Conservation (phyloP, 2,329 filamentous ascomycete genomes). For the Calycina herbarum region DNA sequence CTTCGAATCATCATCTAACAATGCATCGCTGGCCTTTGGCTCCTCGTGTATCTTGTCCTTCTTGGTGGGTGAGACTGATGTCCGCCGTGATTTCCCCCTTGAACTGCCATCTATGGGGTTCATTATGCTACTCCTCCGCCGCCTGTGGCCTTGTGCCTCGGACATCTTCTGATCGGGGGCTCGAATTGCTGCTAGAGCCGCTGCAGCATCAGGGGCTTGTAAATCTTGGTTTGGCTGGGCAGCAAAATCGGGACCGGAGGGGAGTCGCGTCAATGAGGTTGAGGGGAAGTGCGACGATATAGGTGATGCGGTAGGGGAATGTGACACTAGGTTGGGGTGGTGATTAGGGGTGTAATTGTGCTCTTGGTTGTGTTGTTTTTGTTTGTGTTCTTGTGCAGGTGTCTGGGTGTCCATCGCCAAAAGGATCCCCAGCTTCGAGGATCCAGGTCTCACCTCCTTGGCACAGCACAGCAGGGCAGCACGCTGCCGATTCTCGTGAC, state of each 20-base stretch:
- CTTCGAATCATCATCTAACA: constrained; percentile 31
- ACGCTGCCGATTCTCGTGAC: not conserved
- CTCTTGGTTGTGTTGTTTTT: not conserved
- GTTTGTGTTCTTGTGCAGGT: not conserved
- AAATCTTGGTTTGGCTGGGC: constrained; percentile 21
- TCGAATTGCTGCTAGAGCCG: constrained; percentile 25
- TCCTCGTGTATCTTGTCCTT: constrained; percentile 25
- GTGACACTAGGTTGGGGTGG: not conserved
- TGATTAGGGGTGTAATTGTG: not conserved
- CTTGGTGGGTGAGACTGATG: constrained; percentile 23
- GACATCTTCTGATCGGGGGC: constrained; percentile 27
- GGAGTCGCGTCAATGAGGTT: constrained; percentile 19
- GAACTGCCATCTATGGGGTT: constrained; percentile 25
- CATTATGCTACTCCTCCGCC: constrained; percentile 37
- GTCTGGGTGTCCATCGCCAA: not conserved
- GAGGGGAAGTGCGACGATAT: constrained; percentile 20
- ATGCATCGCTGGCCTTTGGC: constrained; percentile 22
- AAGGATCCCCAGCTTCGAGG: not conserved
- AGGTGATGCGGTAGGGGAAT: not conserved
- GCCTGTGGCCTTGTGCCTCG: constrained; percentile 33
- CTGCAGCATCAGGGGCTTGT: constrained; percentile 30
- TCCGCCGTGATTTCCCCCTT: constrained; percentile 17
- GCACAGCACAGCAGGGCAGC: not conserved
- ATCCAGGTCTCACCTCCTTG: not conserved
- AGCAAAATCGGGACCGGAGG: constrained; percentile 21